Percentiles rank a stretch among this genome's conserved stretches.
Conservation (phyloP, 805 yeast genomes). For the Yamadazyma paraphyllophila region DNA sequence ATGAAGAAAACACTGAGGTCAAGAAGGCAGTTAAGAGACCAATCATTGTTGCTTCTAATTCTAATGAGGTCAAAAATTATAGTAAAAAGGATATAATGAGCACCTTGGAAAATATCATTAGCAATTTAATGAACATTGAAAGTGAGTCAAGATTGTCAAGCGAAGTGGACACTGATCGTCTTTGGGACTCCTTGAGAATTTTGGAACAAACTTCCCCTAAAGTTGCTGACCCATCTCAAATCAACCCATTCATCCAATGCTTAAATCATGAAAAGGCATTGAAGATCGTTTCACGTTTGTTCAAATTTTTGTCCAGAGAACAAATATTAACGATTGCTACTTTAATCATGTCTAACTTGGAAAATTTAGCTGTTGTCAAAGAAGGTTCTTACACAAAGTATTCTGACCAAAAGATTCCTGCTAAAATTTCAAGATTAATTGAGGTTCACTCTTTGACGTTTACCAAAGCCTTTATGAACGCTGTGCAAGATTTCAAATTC, state of each 20-base stretch:
- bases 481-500: conserved; percentile 77
- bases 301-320: conserved; percentile 74
- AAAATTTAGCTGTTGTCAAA: conserved; percentile 72
- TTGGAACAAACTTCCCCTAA: conserved; percentile 59
- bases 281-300: conserved; percentile 83
- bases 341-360: conserved; percentile 74
- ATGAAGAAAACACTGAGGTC: conserved; percentile 22
- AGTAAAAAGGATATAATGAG: conserved; percentile 50
- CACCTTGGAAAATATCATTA: conserved; percentile 75
- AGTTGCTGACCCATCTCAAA: conserved; percentile 45
- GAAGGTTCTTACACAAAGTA: conserved; percentile 77
- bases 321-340: conserved; percentile 77
- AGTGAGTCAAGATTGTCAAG: conserved; percentile 45
- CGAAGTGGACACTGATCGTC: conserved; percentile 37
- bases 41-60: conserved; percentile 27
- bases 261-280: conserved; percentile 83
- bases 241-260: conserved; percentile 80
- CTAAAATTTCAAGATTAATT: conserved; percentile 54
- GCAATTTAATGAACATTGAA: conserved; percentile 75
- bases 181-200: conserved; percentile 80
- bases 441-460: conserved; percentile 79
- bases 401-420: conserved; percentile 49
- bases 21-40: conserved; percentile 22
- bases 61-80: conserved; percentile 24
- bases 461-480: conserved; percentile 78